These are phyloP conservation scores for Trichosporon sp. DNA, from an alignment of 1,284 basidiomycete genomes.

Conservation along the genomic window DNA sequence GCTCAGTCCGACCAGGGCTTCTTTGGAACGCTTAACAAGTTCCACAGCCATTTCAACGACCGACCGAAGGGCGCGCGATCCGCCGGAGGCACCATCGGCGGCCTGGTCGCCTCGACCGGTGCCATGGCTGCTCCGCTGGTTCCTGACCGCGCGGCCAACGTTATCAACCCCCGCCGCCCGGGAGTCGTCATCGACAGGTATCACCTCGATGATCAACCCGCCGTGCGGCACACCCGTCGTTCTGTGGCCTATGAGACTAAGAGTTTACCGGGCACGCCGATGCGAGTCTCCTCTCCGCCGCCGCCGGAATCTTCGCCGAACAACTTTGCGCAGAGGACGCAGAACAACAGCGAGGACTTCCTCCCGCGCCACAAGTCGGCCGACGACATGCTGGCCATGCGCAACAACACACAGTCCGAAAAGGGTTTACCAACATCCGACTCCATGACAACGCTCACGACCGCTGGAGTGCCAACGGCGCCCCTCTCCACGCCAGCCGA, in stretches of 20 bases:
- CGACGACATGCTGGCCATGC: slow-evolving; percentile 2
- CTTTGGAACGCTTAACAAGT: slow-evolving; percentile 18
- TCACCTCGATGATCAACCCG: background rate
- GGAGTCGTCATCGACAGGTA: slow-evolving; percentile 21
- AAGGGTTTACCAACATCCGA: slow-evolving; percentile 30
- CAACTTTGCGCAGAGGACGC: slow-evolving; percentile 10
- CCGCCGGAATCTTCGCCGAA: slow-evolving; percentile 26
- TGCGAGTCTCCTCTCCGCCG: slow-evolving; percentile 36
- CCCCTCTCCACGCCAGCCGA: background rate
- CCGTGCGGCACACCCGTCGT: background rate
- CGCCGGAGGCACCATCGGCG: slow-evolving; percentile 70
- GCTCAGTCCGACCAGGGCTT: slow-evolving; percentile 20
- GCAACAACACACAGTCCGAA: background rate
- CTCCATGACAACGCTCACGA: background rate
- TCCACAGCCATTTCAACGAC: slow-evolving; percentile 33
- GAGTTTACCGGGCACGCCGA: slow-evolving; percentile 12
- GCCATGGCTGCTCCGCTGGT: slow-evolving; percentile 66
- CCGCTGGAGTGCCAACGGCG: background rate
- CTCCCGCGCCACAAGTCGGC: slow-evolving; percentile 26
- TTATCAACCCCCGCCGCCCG: slow-evolving; percentile 55
- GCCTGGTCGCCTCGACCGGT: slow-evolving; percentile 71
- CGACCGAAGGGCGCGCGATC: slow-evolving; percentile 63
- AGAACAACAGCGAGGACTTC: slow-evolving; percentile 49
- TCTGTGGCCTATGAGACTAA: slow-evolving; percentile 28
- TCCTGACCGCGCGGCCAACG: slow-evolving; percentile 59